A percentile compares a stretch with the other conserved stretches of the same genome.
phyloP scores from a whole-genome alignment of 352 stramenopile genomes.

The Phytophthora europaea region DNA sequence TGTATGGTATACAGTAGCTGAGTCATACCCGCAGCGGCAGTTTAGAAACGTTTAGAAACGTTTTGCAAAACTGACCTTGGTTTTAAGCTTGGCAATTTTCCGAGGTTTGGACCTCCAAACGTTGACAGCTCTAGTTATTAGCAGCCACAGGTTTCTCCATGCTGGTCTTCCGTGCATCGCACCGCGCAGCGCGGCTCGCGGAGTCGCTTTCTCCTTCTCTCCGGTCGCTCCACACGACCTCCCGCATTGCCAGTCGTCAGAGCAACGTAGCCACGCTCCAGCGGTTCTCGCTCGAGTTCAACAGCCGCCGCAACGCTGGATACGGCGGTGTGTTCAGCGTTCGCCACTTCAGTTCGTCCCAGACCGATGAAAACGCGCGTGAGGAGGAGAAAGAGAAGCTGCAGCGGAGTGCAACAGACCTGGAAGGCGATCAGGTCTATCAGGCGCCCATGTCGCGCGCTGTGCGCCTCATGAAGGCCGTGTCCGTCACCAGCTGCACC shows the following conservation, averaged over 20 bases:
- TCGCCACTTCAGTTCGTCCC: conserved; percentile 31
- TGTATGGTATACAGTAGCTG: too few species aligned
- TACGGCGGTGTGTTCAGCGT: conserved; percentile 1
- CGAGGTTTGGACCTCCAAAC: too few species aligned
- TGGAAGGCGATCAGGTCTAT: conserved; percentile 57
- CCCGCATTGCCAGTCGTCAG: not conserved
- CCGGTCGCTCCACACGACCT: conserved; percentile 12
- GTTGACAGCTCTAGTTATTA: not conserved
- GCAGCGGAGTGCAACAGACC: not conserved
- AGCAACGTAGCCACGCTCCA: conserved; percentile 20
- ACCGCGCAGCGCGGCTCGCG: conserved; percentile 20
- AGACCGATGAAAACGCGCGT: conserved; percentile 13
- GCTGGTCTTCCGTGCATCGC: conserved; percentile 18
- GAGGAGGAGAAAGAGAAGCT: conserved; percentile 5
- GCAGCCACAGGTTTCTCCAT: conserved; percentile 17
- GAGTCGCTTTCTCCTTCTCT: conserved; percentile 10
- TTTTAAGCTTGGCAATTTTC: too few species aligned
- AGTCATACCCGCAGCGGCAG: too few species aligned
- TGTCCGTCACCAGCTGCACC: conserved; percentile 85
- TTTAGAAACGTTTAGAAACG: too few species aligned
- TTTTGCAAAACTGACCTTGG: too few species aligned
- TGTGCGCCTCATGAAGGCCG: conserved; percentile 89
- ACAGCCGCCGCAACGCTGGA: conserved; percentile 7
- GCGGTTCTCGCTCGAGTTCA: conserved; percentile 19
- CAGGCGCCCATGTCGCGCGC: conserved; percentile 75